Evolutionary conservation across 1,139 yeast genomes (phyloP).

Genomic region (Keqinozyma sinolaborantium): DNA sequence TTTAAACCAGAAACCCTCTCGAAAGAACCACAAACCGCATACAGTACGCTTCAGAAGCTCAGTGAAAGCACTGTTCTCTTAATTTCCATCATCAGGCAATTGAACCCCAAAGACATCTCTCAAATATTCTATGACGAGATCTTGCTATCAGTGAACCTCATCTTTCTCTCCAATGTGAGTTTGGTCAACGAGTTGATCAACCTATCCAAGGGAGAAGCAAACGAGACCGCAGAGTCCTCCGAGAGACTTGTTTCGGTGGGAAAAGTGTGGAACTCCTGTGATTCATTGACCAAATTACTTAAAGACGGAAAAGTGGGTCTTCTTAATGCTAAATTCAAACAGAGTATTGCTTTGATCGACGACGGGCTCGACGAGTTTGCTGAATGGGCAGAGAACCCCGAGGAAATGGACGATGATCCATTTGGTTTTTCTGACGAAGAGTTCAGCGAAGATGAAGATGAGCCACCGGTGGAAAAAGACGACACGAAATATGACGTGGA

Average conservation of each 20-base stretch:
- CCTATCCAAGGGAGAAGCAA: slow-evolving; percentile 16
- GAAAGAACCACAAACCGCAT: slow-evolving; percentile 45
- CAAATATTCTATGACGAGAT: slow-evolving; percentile 39
- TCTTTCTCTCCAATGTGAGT: slow-evolving; percentile 21
- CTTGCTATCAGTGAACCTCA: slow-evolving; percentile 19
- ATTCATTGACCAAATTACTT: slow-evolving; percentile 33
- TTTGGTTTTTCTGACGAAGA: slow-evolving; percentile 31
- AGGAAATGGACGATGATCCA: slow-evolving; percentile 39
- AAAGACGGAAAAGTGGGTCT: slow-evolving; percentile 50
- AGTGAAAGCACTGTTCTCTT: slow-evolving; percentile 43
- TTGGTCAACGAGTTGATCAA: slow-evolving; percentile 25
- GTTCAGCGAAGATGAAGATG: slow-evolving; percentile 24
- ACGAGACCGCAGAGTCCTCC: slow-evolving; percentile 15
- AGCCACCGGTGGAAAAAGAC: slow-evolving; percentile 11
- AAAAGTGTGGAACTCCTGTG: slow-evolving; percentile 62
- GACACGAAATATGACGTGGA: slow-evolving; percentile 17
- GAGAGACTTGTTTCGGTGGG: slow-evolving; percentile 59
- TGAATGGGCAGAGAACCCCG: slow-evolving; percentile 66
- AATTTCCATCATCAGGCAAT: slow-evolving; percentile 45
- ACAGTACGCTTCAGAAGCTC: slow-evolving; percentile 48
- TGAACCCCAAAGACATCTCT: slow-evolving; percentile 35
- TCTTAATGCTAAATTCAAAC: slow-evolving; percentile 41
- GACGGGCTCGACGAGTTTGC: slow-evolving; percentile 65
- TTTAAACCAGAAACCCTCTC: slow-evolving; percentile 56
- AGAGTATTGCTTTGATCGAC: slow-evolving; percentile 45